Percentiles rank a stretch among this genome's conserved stretches.
These are phyloP conservation scores for Corymbia maculata DNA, from an alignment of 345 rosid species.

Conservation along the genomic window DNA sequence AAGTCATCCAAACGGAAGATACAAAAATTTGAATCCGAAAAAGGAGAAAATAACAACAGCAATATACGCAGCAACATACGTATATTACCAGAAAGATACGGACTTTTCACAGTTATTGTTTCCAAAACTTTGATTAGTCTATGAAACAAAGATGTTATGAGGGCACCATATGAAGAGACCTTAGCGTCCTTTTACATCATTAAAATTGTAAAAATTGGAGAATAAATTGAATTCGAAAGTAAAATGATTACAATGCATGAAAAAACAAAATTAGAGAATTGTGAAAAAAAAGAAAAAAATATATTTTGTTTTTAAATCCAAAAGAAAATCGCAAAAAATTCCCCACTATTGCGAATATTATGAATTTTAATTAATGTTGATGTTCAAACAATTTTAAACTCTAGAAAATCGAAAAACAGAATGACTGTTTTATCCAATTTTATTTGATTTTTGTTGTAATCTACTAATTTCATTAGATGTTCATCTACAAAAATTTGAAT, in stretches of 20 bases:
- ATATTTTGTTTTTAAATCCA: not conserved
- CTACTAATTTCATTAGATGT: not conserved
- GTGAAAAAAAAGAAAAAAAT: not conserved
- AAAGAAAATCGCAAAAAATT: not conserved
- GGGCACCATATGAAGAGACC: not conserved
- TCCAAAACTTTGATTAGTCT: not conserved
- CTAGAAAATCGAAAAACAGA: not conserved
- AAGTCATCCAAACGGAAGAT: too few relatives aligned
- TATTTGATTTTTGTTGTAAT: not conserved
- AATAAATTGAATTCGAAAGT: not conserved
- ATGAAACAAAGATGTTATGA: not conserved
- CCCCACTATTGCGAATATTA: not conserved
- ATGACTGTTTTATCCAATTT: not conserved
- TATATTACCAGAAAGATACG: not conserved
- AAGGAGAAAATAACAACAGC: not conserved
- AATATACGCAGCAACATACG: not conserved
- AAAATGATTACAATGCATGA: not conserved
- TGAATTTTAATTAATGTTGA: not conserved
- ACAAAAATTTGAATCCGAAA: too few relatives aligned
- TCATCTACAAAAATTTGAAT: not conserved
- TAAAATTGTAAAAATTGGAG: not conserved
- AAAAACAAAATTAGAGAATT: too few relatives aligned
- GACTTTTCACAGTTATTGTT: not conserved
- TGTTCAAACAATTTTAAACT: not conserved
- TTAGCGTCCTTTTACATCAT: not conserved